These are phyloP conservation scores for Naganishia kalamii DNA, from an alignment of 768 basidiomycete species.

Conservation along the genomic window DNA sequence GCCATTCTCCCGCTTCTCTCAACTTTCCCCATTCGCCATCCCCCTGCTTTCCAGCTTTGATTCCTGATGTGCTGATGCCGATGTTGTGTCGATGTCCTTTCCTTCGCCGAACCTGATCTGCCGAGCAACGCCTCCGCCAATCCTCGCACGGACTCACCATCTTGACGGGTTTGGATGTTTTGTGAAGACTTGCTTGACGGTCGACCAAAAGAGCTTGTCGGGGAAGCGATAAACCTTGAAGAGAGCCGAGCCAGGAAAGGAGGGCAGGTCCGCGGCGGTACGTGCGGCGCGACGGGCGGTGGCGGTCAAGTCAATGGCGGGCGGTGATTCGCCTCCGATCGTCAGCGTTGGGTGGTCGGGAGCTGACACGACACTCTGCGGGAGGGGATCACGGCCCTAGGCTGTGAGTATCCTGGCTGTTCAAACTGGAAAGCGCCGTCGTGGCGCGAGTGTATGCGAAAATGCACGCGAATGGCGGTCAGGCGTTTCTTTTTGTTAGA, in stretches of 20 bases:
- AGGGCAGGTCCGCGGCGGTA: not conserved
- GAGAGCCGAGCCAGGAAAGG: no score
- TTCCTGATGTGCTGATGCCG: not conserved
- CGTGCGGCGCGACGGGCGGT: not conserved
- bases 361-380: no score
- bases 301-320: constrained; percentile 12
- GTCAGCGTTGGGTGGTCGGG: not conserved
- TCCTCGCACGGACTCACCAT: not conserved
- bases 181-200: constrained; percentile 19
- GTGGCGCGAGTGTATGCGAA: no score
- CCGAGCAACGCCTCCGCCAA: not conserved
- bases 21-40: not conserved
- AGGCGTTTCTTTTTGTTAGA: not conserved
- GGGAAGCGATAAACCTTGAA: constrained; percentile 12
- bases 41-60: not conserved
- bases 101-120: constrained; percentile 1
- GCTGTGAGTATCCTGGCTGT: no score
- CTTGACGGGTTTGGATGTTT: constrained; percentile 15
- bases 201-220: constrained; percentile 12
- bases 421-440: no score
- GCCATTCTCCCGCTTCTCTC: not conserved
- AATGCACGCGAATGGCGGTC: not conserved
- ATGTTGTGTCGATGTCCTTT: not conserved
- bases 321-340: constrained; percentile 16
- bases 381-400: no score